These are phyloP conservation scores for Cornus kousa DNA, from an alignment of 148 eudicot species.

Conservation along the genomic window DNA sequence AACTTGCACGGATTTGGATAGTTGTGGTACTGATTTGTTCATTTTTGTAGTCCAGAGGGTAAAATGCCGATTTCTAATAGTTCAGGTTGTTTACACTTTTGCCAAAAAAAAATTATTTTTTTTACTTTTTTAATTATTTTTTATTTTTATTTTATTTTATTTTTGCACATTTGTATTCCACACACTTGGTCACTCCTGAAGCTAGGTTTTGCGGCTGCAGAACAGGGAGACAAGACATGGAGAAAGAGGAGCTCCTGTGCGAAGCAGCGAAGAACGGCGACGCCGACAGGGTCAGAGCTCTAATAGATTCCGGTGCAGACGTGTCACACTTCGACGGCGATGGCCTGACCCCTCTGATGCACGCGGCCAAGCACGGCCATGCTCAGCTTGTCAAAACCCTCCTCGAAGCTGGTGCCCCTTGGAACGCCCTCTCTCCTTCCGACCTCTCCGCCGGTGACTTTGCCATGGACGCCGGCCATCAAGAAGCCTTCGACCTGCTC, in stretches of 20 bases:
- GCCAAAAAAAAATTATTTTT: too few species aligned
- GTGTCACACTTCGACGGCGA: conserved; percentile 68
- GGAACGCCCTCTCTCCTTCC: conserved; percentile 88
- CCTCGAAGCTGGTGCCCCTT: conserved; percentile 87
- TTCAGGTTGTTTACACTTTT: too few species aligned
- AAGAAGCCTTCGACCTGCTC: conserved; percentile 66
- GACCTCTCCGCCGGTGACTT: conserved; percentile 85
- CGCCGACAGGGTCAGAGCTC: conserved; percentile 22
- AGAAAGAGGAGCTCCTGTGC: conserved; percentile 54
- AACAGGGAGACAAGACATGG: conserved; percentile 12
- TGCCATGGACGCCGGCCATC: conserved; percentile 81
- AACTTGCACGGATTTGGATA: too few species aligned
- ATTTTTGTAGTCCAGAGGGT: too few species aligned
- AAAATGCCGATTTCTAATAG: too few species aligned
- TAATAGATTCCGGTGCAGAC: conserved; percentile 54
- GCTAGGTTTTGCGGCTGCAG: too few species aligned
- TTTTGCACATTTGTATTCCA: too few species aligned
- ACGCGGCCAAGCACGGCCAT: conserved; percentile 80
- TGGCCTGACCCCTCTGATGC: conserved; percentile 84
- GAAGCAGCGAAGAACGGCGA: conserved; percentile 62
- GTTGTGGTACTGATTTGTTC: too few species aligned
- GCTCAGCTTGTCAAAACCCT: conserved; percentile 46
- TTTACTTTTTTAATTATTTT: too few species aligned
- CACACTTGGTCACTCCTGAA: too few species aligned
- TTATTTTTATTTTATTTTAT: too few species aligned